Evolutionary conservation across 2,329 filamentous ascomycete species (phyloP), one percentile per base, ranked within the genome.

Genomic region (Fusarium ramigenum): DNA sequence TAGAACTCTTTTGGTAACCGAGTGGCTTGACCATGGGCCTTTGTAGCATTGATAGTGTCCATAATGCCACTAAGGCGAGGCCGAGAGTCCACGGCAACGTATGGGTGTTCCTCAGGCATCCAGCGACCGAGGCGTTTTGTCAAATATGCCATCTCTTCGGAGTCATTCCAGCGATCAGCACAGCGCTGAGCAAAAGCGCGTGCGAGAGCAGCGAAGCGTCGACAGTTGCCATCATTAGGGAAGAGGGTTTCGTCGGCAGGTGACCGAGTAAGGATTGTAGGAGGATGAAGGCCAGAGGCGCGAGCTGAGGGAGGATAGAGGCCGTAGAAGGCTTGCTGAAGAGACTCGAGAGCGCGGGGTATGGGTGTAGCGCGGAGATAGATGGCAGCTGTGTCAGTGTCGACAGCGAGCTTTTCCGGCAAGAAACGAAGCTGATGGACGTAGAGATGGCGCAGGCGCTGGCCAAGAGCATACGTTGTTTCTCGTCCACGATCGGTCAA

Each of bases 41-140:
- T 86, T 0, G 94, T 97, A 11, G 94, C 90, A 80, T 98, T 98
- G 78, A 98, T 89, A 0, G 94, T 96, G 83, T 99, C 96, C 93
- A 97, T 94, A 77, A 99, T 92, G 60, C 96, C 96, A 10, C 91
- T 95, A 18, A 98, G 86, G 49, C 95, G 88, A 1, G 96, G 96
- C 67, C 92, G 92, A 2, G 91, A 92, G 81, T 98, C 95, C 14
- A 98, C 93, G 32, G 93, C 93, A 14, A 98, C 91, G 43, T 87
- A 87, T 16, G 88, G 88, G 36, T 86, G 87, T 40, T 87, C 87
- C 12, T 90, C 87, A 0, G 94, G 94, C 93, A 98, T 97, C 90
- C 93, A 97, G 80, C 93, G 94, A 40, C 92, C 91, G 60, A 95
- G 90, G 66, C 93, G 83, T 68, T 89, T 91, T 77, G 93, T 95